phyloP scores from a whole-genome alignment of 805 yeast genomes.

The Yarrowia divulgata region DNA sequence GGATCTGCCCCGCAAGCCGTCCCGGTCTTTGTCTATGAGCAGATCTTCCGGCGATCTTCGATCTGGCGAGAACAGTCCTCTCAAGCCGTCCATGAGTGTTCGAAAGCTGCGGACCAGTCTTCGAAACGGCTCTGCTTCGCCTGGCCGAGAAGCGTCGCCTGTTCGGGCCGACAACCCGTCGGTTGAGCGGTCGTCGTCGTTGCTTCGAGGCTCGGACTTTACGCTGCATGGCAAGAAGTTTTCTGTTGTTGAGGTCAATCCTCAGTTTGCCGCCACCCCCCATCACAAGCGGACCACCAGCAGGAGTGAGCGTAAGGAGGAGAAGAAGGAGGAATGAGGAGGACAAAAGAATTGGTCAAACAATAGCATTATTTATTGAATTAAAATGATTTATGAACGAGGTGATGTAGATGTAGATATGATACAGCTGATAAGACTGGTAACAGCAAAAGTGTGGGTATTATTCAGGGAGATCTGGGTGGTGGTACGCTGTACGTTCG shows the following conservation, averaged over 20 bases:
- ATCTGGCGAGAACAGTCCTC: constrained; percentile 7
- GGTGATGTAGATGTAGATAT: background rate
- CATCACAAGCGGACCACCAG: constrained; percentile 22
- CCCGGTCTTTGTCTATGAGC: constrained; percentile 21
- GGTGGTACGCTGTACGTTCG: too few relatives aligned
- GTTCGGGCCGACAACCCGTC: background rate
- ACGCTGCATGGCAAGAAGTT: constrained; percentile 48
- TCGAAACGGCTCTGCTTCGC: constrained; percentile 22
- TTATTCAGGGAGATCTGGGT: too few relatives aligned
- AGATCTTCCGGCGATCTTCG: constrained; percentile 20
- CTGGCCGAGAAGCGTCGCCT: constrained; percentile 17
- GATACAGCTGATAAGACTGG: too few relatives aligned
- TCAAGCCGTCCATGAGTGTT: constrained; percentile 25
- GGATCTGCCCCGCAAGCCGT: constrained; percentile 25
- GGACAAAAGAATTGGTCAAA: background rate
- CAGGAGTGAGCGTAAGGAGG: constrained; percentile 14
- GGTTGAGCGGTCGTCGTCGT: constrained; percentile 44
- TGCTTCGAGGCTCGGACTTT: constrained; percentile 47
- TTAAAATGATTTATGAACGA: constrained; percentile 1
- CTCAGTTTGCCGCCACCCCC: constrained; percentile 45
- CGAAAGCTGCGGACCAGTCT: constrained; percentile 24
- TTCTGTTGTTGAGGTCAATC: constrained; percentile 49
- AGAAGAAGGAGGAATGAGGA: background rate
- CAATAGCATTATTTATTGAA: constrained; percentile 35
- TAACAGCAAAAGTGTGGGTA: too few relatives aligned